A percentile compares a stretch with the other conserved stretches of the same genome.
These are phyloP conservation scores for Limonium bicolor DNA, from an alignment of 148 eudicot species.

Conservation along the genomic window DNA sequence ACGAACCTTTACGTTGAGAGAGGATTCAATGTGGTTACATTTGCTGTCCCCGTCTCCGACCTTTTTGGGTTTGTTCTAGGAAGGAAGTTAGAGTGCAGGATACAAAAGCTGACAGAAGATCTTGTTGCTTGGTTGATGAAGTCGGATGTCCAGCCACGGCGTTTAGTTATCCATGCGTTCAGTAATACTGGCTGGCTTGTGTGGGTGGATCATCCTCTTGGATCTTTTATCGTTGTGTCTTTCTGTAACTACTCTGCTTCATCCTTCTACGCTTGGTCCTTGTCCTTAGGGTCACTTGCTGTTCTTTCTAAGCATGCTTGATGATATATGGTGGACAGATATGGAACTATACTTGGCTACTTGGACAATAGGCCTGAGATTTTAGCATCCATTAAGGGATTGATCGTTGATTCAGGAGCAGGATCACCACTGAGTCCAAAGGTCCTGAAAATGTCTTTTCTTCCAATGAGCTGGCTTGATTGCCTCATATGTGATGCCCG, in stretches of 20 bases:
- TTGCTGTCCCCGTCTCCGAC: constrained; percentile 22
- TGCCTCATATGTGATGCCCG: background rate
- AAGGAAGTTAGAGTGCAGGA: constrained; percentile 32
- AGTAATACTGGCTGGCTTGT: constrained; percentile 98
- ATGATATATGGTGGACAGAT: too few species aligned
- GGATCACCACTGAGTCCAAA: background rate
- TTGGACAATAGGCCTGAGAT: background rate
- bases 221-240: too few species aligned
- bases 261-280: too few species aligned
- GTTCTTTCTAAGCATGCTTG: too few species aligned
- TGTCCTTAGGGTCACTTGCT: too few species aligned
- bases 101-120: constrained; percentile 21
- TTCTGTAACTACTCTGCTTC: background rate
- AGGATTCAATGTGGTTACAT: constrained; percentile 52
- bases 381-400: background rate
- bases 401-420: constrained; percentile 2
- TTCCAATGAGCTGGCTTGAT: background rate
- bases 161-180: constrained; percentile 66
- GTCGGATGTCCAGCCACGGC: constrained; percentile 20
- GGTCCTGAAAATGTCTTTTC: background rate
- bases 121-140: constrained; percentile 48
- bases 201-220: constrained; percentile 33
- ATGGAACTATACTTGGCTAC: background rate
- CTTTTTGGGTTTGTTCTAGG: constrained; percentile 46
- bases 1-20: constrained; percentile 45